Evolutionary conservation across 1,284 basidiomycete genomes (phyloP), one percentile per base, ranked within the genome.

Genomic region (Trametes sp.): DNA sequence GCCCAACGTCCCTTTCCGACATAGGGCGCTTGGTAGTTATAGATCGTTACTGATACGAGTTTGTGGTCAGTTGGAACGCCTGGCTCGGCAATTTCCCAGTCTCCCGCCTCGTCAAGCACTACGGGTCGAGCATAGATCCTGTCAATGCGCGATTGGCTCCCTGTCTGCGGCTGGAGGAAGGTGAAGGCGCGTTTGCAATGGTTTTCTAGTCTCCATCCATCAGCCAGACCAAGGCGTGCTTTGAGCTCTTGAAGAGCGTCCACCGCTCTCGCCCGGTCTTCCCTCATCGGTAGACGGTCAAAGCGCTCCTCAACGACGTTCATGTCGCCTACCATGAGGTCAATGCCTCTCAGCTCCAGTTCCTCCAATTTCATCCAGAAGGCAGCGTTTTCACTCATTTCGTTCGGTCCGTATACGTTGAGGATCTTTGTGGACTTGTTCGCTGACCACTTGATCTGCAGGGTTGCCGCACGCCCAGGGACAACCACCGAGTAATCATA

Each of bases 1-100:
- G 16, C 28, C 29, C 45, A 23, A 45, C 46, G 44, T 26, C 61
- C 28, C 57, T 45, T 45, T 54, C 57, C 48, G 45, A 61, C 36
- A n/a, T 4, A 54, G 8, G 53, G 53, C 1, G 53, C 38, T 8
- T 16, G 23, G 19, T 35, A 10, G 38, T 54, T 31, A 13, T 13
- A 36, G 10, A 54, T 9, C 2, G 36, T 19, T 4, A 44, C 36
- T 3, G 24, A 42, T 5, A 54, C 53, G 2, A 54, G 23, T 4
- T n/a, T 5, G 31, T 54, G 53, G 53, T 54, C 53, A 11, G 49
- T 35, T 4, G 8, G 8, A 4, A 51, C 16, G 1, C 49, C 49
- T 1, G 49, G 11, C 23, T 35, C 49, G 10, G 21, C 11, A 6
- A 51, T 51, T 2, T 16, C 19, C 49, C 49, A 51, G 31, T 36